Conservation (phyloP, 495 filamentous ascomycete genomes). For the Penicillium egyptiacum region DNA sequence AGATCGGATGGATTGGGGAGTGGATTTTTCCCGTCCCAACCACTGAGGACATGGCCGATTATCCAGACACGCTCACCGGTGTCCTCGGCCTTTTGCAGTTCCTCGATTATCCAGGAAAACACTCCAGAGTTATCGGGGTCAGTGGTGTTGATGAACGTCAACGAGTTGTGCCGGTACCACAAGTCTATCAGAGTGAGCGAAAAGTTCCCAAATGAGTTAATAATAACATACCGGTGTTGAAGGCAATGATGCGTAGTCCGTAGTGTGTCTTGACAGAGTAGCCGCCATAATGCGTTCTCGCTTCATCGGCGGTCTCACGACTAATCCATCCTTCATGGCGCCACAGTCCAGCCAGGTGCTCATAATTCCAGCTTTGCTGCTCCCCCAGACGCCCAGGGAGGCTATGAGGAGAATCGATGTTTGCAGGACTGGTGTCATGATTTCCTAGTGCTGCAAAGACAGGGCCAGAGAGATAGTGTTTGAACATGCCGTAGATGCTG, state of each 20-base stretch:
- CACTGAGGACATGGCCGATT: constrained; percentile 52
- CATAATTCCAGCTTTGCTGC: constrained; percentile 58
- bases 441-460: constrained; percentile 56
- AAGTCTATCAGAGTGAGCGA: constrained; percentile 42
- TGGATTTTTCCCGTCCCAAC: constrained; percentile 53
- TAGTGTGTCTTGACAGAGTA: constrained; percentile 52
- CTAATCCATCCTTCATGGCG: constrained; percentile 53
- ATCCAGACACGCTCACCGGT: constrained; percentile 55
- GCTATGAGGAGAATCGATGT: constrained; percentile 49
- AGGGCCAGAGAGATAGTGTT: constrained; percentile 54
- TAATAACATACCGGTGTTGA: constrained; percentile 49
- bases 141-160: constrained; percentile 47
- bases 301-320: constrained; percentile 39
- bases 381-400: constrained; percentile 53
- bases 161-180: constrained; percentile 50
- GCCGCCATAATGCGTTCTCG: constrained; percentile 49
- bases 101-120: constrained; percentile 50
- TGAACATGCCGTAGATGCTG: constrained; percentile 54
- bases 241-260: constrained; percentile 50
- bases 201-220: not conserved
- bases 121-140: constrained; percentile 53
- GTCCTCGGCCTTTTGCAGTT: constrained; percentile 54
- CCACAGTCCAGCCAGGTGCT: constrained; percentile 53
- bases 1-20: constrained; percentile 52
- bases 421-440: constrained; percentile 55